A percentile compares a stretch with the other conserved stretches of the same genome.
phyloP scores from a whole-genome alignment of 345 rosid species.

The Trapa incisa region DNA sequence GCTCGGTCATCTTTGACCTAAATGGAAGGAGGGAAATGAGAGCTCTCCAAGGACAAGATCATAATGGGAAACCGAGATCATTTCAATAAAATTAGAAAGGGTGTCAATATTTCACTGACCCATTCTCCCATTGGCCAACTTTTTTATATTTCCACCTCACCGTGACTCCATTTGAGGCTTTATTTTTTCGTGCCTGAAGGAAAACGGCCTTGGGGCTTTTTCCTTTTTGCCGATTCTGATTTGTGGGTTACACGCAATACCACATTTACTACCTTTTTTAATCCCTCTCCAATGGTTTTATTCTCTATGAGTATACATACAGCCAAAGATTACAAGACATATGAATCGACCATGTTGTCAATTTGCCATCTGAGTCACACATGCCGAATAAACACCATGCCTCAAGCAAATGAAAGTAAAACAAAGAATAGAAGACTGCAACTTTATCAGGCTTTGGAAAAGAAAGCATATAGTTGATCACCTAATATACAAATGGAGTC shows the following conservation, averaged over 20 bases:
- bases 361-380: no score
- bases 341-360: no score
- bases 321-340: no score
- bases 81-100: no score
- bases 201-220: background rate
- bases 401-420: background rate
- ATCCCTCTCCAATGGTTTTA: background rate
- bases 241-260: slow-evolving; percentile 6
- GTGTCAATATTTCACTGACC: background rate
- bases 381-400: background rate
- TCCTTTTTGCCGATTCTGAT: background rate
- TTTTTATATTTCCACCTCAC: slow-evolving; percentile 4
- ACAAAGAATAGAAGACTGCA: background rate
- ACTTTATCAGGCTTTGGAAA: background rate
- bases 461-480: background rate
- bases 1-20: no score
- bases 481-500: no score
- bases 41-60: no score
- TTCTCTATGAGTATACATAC: background rate
- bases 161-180: slow-evolving; percentile 3
- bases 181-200: no score
- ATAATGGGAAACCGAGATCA: no score
- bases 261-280: background rate
- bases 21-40: no score
- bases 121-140: slow-evolving; percentile 3